Evolutionary conservation across 345 rosid species (phyloP).

Genomic region (Citrus mangshanensis): DNA sequence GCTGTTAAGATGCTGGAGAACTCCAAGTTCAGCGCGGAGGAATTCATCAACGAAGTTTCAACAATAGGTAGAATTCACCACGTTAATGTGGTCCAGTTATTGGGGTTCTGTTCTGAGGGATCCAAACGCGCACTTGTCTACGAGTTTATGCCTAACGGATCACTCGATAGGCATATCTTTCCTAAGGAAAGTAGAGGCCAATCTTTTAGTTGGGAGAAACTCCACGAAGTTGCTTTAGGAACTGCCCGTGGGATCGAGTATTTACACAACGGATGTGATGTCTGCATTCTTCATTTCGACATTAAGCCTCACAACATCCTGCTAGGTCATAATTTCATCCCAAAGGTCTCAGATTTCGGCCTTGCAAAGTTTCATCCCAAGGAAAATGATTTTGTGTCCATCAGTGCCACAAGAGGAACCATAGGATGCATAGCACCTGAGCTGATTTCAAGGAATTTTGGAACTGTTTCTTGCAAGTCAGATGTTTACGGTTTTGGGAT

Average conservation of each 20-base stretch:
- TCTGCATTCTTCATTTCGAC: conserved; percentile 30
- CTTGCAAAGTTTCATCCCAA: conserved; percentile 22
- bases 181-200: not conserved
- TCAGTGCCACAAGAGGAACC: conserved; percentile 19
- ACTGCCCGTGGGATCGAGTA: conserved; percentile 29
- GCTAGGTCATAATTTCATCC: conserved; percentile 13
- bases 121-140: conserved; percentile 1
- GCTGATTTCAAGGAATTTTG: conserved; percentile 11
- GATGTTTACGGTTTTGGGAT: conserved; percentile 18
- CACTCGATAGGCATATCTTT: conserved; percentile 6
- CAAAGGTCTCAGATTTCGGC: conserved; percentile 35
- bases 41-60: conserved; percentile 17
- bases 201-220: not conserved
- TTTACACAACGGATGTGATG: conserved; percentile 23
- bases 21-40: conserved; percentile 7
- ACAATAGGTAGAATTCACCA: conserved; percentile 10
- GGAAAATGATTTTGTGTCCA: conserved; percentile 17
- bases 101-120: not conserved
- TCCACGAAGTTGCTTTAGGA: conserved; percentile 19
- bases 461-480: conserved; percentile 2
- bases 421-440: conserved; percentile 14
- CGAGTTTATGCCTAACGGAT: conserved; percentile 17
- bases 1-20: conserved; percentile 8
- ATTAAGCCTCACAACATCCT: conserved; percentile 20
- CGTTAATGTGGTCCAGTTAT: not conserved